phyloP scores from a whole-genome alignment of 225 moss, liverwort and hornwort genomes.

The Anthoceros angustus region DNA sequence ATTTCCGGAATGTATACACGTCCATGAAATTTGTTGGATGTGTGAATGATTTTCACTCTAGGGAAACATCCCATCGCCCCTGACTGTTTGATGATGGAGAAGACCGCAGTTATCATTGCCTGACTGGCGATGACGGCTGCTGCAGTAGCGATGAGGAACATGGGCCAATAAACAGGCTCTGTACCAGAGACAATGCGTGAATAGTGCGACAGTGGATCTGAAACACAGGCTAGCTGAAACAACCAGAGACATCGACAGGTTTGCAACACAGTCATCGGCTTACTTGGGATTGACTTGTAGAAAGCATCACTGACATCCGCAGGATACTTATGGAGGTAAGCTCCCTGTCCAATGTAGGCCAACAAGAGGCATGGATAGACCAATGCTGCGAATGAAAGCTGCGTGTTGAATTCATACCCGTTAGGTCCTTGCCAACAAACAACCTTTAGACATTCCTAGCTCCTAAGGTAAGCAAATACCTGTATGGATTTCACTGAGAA shows the following conservation, averaged over 20 bases:
- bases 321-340: constrained; percentile 49
- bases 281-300: constrained; percentile 72
- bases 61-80: constrained; percentile 82
- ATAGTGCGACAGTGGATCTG: background rate
- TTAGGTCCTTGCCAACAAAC: background rate
- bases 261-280: background rate
- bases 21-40: constrained; percentile 48
- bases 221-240: background rate
- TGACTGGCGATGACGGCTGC: constrained; percentile 88
- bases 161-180: constrained; percentile 78
- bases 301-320: constrained; percentile 44
- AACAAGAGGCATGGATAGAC: constrained; percentile 70
- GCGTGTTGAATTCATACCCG: constrained; percentile 12
- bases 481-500: constrained; percentile 78
- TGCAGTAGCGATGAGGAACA: constrained; percentile 74
- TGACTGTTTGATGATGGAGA: constrained; percentile 77
- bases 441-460: background rate
- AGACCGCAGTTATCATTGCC: constrained; percentile 91
- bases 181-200: constrained; percentile 7
- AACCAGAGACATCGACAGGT: background rate
- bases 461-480: constrained; percentile 17
- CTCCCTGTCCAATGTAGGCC: constrained; percentile 72
- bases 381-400: constrained; percentile 57
- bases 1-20: constrained; percentile 86
- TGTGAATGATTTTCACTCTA: constrained; percentile 80